Base-by-base conservation (phyloP, 2,329 filamentous ascomycete genomes). In the Alternaria sp. region DNA sequence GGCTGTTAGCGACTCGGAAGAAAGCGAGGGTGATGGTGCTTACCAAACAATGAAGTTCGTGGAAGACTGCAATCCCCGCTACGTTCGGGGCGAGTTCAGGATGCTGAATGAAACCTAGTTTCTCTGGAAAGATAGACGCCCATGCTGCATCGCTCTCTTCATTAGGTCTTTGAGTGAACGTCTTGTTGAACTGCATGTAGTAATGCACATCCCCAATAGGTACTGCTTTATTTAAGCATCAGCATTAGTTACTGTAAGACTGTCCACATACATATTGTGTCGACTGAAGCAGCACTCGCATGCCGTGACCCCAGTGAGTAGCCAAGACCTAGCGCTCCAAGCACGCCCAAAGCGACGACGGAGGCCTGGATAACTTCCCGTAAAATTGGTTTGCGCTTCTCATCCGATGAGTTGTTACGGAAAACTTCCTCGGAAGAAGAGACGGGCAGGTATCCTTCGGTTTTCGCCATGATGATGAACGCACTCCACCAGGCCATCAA, bases 141-240 rank as follows among this genome's bases (percentile, higher is more conserved):
- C 48, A 51, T 11, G 48, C 48, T n/a, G 23, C 48, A 51, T 26
- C 36, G 10, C 36, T 40, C n/a, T 51, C 48, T 11, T 36, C 23
- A n/a, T 40, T 31, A 9, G 48, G 34, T 13, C 36, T 7, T 14
- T 40, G 33, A 5, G 36, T 21, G 5, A 51, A 41, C 3, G 48
- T 51, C 9, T 29, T 40, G 26, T 51, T 51, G 34, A 51, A 51
- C 23, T 49, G 29, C 45, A 49, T 49, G 29, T 49, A 49, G 17
- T 49, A 49, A 24, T 49, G 45, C 7, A 33, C 7, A 11, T 34
- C 8, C 3, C 45, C 45, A 23, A 5, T 10, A 10, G 44, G 44
- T 23, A 48, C 44, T 46, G 21, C 6, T 8, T 44, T 7, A 24
- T 17, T 3, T 40, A 13, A 40, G n/a, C 13, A 40, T 17, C 7